phyloP scores from a whole-genome alignment of 2,329 filamentous ascomycete genomes.

The Chrysosporium keratinophilum region DNA sequence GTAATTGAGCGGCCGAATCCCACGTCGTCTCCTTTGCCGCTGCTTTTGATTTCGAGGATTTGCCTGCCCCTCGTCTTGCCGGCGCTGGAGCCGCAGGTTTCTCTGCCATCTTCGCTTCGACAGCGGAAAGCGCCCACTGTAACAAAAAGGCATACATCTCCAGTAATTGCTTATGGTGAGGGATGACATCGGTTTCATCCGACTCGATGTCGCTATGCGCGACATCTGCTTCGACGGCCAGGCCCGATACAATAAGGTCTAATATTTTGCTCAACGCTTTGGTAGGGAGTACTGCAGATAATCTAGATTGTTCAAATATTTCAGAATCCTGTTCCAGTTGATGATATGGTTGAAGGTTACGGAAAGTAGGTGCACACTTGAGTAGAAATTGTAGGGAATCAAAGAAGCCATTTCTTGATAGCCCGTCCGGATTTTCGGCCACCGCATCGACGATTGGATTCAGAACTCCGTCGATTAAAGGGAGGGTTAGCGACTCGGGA shows the following conservation, averaged over 20 bases:
- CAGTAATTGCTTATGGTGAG: constrained; percentile 80
- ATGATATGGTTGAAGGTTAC: constrained; percentile 15
- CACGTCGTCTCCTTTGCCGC: constrained; percentile 63
- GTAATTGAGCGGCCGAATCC: constrained; percentile 82
- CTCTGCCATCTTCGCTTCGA: constrained; percentile 86
- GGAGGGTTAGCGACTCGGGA: constrained; percentile 67
- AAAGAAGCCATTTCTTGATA: constrained; percentile 67
- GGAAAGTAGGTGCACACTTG: constrained; percentile 64
- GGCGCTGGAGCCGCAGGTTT: constrained; percentile 64
- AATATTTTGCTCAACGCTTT: constrained; percentile 85
- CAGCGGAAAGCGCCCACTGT: constrained; percentile 90
- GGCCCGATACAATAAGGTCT: constrained; percentile 75
- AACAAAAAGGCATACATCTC: constrained; percentile 91
- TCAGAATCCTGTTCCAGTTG: constrained; percentile 48
- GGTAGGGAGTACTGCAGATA: constrained; percentile 65
- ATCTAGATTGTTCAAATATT: constrained; percentile 59
- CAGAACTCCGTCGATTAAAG: constrained; percentile 70
- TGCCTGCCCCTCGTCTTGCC: constrained; percentile 63
- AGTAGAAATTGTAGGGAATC: constrained; percentile 91
- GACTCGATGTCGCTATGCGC: constrained; percentile 78
- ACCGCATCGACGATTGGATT: constrained; percentile 90
- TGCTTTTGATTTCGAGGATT: constrained; percentile 60
- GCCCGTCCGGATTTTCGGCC: constrained; percentile 80
- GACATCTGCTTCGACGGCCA: constrained; percentile 74
- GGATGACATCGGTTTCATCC: constrained; percentile 78